Conservation (phyloP, 1,284 basidiomycete species). For the Cryptococcus sp. region DNA sequence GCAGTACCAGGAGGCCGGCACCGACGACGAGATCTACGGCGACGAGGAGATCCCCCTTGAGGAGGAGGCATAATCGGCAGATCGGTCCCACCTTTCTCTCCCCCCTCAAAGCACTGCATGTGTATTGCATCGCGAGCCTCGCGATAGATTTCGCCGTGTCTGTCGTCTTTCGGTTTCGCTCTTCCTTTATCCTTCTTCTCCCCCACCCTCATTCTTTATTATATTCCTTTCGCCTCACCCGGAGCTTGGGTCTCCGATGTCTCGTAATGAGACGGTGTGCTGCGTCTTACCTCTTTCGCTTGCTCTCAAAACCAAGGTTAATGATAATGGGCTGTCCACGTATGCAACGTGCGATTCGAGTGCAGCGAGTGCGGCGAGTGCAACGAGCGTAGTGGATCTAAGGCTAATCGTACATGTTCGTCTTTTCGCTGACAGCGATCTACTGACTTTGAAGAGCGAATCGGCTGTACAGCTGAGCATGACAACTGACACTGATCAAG, state of each 20-base stretch:
- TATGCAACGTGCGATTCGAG: constrained; percentile 4
- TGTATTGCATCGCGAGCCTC: constrained; percentile 1
- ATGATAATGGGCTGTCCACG: neutral
- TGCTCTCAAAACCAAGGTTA: neutral
- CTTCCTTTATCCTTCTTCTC: constrained; percentile 9
- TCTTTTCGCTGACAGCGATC: neutral
- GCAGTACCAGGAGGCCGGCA: constrained; percentile 87
- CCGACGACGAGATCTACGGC: constrained; percentile 56
- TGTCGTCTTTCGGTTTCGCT: constrained; percentile 9
- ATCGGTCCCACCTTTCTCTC: constrained; percentile 7
- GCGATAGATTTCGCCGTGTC: constrained; percentile 2
- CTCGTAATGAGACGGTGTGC: constrained; percentile 51
- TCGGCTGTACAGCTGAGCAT: neutral
- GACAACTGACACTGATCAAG: too few species aligned
- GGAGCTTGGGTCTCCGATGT: constrained; percentile 46
- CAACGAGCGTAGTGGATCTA: neutral
- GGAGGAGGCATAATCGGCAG: constrained; percentile 42
- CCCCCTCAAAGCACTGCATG: neutral
- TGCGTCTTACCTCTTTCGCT: constrained; percentile 23
- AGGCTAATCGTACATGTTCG: neutral
- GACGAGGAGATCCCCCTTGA: constrained; percentile 50
- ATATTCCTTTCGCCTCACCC: constrained; percentile 35
- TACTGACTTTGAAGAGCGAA: neutral
- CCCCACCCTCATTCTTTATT: constrained; percentile 13
- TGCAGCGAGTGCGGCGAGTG: neutral